Evolutionary conservation across 768 basidiomycete species (phyloP).

Genomic region (Phylloporus sp.): DNA sequence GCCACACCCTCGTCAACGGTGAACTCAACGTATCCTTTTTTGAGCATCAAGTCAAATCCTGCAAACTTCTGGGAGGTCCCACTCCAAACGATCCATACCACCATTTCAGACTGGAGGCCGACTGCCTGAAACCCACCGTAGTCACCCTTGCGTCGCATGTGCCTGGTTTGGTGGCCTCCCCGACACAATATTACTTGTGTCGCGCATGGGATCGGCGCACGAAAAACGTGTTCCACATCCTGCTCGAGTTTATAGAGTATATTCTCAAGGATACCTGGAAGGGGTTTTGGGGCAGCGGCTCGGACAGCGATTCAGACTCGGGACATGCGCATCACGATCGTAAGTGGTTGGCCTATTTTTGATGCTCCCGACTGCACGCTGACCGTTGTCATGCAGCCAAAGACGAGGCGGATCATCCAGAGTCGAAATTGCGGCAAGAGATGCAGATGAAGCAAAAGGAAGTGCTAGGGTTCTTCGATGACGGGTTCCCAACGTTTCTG

Average conservation of each 20-base stretch:
- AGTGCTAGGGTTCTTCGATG: slow-evolving; percentile 15
- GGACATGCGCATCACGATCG: not conserved
- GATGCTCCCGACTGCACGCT: not conserved
- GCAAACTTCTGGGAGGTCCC: not conserved
- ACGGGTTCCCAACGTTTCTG: slow-evolving; percentile 15
- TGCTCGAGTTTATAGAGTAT: slow-evolving; percentile 18
- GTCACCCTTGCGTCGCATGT: slow-evolving; percentile 6
- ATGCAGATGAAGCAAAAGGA: slow-evolving; percentile 16
- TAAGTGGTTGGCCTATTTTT: not conserved
- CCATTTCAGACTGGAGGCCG: slow-evolving; percentile 12
- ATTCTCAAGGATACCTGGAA: not conserved
- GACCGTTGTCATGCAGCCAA: not conserved
- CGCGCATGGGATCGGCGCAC: slow-evolving; percentile 19
- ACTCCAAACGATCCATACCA: not conserved
- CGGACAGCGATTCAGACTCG: not conserved
- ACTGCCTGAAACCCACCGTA: slow-evolving; percentile 7
- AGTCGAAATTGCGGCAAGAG: slow-evolving; percentile 7
- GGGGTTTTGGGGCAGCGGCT: not conserved
- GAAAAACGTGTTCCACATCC: slow-evolving; percentile 12
- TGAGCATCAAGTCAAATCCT: slow-evolving; percentile 17
- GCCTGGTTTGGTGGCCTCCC: not conserved
- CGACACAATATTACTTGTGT: slow-evolving; percentile 18
- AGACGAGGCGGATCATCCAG: slow-evolving; percentile 1
- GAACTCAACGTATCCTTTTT: slow-evolving; percentile 20
- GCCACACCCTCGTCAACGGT: slow-evolving; percentile 22